A percentile compares a stretch with the other conserved stretches of the same genome.
Conservation (phyloP, 2,329 filamentous ascomycete genomes). For the Talaromyces sp. region DNA sequence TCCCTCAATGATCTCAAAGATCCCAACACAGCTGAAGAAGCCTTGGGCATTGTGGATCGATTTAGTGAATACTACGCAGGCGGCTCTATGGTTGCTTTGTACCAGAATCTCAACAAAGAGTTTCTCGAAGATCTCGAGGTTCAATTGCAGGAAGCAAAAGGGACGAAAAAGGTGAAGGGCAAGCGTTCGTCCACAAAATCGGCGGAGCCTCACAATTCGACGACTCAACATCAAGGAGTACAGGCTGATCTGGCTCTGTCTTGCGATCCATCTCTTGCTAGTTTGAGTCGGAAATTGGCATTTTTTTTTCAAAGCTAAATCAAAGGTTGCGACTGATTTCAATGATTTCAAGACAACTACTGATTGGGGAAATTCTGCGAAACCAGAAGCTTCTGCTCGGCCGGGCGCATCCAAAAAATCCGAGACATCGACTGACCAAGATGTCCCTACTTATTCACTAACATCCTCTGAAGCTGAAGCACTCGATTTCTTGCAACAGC, state of each 20-base stretch:
- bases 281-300: not conserved
- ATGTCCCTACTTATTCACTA: not conserved
- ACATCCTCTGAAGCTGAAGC: not conserved
- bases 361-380: not conserved
- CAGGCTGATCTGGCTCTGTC: not conserved
- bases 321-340: not conserved
- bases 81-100: constrained; percentile 43
- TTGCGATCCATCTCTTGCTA: not conserved
- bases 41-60: constrained; percentile 37
- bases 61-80: constrained; percentile 41
- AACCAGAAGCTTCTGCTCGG: not conserved
- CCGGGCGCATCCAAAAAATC: not conserved
- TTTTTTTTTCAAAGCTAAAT: not conserved
- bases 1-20: constrained; percentile 24
- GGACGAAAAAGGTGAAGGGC: not conserved
- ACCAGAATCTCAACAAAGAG: constrained; percentile 43
- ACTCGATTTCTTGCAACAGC: not conserved
- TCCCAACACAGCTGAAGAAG: constrained; percentile 19
- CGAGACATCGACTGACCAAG: not conserved
- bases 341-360: not conserved
- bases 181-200: not conserved
- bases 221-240: not conserved
- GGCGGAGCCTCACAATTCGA: not conserved
- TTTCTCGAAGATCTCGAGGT: constrained; percentile 27
- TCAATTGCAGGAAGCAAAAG: not conserved